Evolutionary conservation across 2,329 filamentous ascomycete genomes (phyloP), one percentile per base, ranked within the genome.

Genomic region (Karstenula rhodostoma): DNA sequence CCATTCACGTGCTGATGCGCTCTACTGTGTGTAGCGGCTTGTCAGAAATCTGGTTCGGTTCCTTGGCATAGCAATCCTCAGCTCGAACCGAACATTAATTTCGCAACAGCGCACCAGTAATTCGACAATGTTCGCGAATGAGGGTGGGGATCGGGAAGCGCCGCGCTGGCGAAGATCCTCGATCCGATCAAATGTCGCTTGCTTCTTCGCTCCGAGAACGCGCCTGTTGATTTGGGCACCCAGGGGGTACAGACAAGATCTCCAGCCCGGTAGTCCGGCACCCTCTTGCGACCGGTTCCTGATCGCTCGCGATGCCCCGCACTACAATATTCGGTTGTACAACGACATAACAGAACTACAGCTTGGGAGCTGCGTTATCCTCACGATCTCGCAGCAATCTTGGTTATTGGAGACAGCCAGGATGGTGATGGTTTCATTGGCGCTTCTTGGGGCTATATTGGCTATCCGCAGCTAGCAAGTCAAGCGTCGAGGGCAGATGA

Each of bases 61-160:
- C 12, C n/a, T 46, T 40, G 25, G 40, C 27, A 48, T 12, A 10
- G 9, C 35, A 44, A 19, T 19, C 19, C 10, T 32, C 22, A 44
- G 51, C 37, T 32, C 37, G 51, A 43, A 37, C 51, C 50, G 15
- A 10, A 54, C 51, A n/a, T 56, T 47, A 37, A 22, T 43, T 17
- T 44, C 25, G 37, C 22, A 43, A 32, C n/a, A 22, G 40, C 40
- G 40, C 10, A 12, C 17, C 35, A 15, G 35, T 15, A 12, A 17
- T 40, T 40, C 12, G 27, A 29, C 15, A 40, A 40, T 19, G n/a
- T 23, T 22, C n/a, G 42, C 8, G 42, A 22, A 44, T 23, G 42
- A 25, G 42, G 23, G 7, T 44, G 42, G 19, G n/a, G 19, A 44
- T 23, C 42, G 37, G 7, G 37, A 40, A 1, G 8, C 1, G 33